Evolutionary conservation across 2,329 filamentous ascomycete genomes (phyloP).

Genomic region (Botryosphaeria agaves): DNA sequence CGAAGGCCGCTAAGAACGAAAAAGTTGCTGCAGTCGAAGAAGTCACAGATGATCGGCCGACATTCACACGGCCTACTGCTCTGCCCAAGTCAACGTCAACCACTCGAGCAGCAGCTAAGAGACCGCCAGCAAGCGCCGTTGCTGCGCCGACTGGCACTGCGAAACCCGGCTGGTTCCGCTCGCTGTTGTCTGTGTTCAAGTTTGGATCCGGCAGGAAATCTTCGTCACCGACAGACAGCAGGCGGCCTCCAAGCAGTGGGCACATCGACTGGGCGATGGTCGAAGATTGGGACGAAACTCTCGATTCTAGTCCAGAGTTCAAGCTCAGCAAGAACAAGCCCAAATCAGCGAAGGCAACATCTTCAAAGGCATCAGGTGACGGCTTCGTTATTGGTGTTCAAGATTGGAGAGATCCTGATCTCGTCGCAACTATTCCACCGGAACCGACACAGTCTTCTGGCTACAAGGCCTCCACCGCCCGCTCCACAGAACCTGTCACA

Average conservation of each 20-base stretch:
- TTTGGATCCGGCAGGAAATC: conserved; percentile 21
- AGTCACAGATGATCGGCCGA: neutral
- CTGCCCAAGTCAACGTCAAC: conserved; percentile 16
- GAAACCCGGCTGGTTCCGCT: conserved; percentile 24
- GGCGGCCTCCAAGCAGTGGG: conserved; percentile 53
- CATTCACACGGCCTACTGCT: conserved; percentile 5
- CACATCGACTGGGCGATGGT: conserved; percentile 57
- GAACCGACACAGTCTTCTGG: too few species aligned
- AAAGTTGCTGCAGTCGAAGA: conserved; percentile 4
- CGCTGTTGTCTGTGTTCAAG: conserved; percentile 20
- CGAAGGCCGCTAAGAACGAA: conserved; percentile 6
- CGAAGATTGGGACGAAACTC: conserved; percentile 45
- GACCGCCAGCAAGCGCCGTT: conserved; percentile 3
- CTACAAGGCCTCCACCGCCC: too few species aligned
- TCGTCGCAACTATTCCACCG: conserved; percentile 26
- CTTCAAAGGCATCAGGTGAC: conserved; percentile 25
- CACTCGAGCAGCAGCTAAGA: conserved; percentile 3
- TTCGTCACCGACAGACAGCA: conserved; percentile 29
- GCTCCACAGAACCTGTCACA: too few species aligned
- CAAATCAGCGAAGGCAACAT: conserved; percentile 9
- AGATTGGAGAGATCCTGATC: conserved; percentile 69
- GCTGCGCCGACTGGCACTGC: conserved; percentile 1
- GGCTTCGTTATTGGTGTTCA: conserved; percentile 70
- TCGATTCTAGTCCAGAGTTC: conserved; percentile 12
- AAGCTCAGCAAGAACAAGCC: conserved; percentile 11